phyloP scores from a whole-genome alignment of 1,284 basidiomycete species.

The Ustilago sp. region DNA sequence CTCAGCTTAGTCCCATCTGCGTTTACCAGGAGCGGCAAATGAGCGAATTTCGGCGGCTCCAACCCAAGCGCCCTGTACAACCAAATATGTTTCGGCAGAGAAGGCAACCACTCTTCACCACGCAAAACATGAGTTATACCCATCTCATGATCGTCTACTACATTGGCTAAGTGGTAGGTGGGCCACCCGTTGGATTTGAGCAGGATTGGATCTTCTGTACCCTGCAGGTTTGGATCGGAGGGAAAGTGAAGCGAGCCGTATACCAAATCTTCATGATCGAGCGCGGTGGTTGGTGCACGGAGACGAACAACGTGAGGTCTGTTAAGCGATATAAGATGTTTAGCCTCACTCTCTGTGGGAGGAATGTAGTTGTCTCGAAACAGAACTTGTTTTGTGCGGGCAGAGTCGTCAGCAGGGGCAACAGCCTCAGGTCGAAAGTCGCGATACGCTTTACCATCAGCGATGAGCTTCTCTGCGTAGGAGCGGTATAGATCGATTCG shows the following conservation, averaged over 20 bases:
- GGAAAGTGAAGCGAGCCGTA: slow-evolving; percentile 80
- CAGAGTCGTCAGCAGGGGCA: slow-evolving; percentile 75
- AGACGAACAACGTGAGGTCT: slow-evolving; percentile 86
- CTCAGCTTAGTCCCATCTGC: slow-evolving; percentile 93
- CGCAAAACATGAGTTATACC: slow-evolving; percentile 93
- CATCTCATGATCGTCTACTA: slow-evolving; percentile 97
- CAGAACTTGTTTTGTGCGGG: slow-evolving; percentile 75
- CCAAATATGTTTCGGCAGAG: slow-evolving; percentile 90
- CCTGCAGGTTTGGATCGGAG: slow-evolving; percentile 64
- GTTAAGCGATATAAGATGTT: slow-evolving; percentile 78
- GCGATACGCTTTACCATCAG: slow-evolving; percentile 89
- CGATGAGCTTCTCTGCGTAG: slow-evolving; percentile 80
- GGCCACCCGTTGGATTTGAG: slow-evolving; percentile 93
- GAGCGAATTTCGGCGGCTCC: slow-evolving; percentile 83
- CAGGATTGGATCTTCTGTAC: slow-evolving; percentile 85
- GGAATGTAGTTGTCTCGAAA: slow-evolving; percentile 84
- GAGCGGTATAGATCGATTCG: slow-evolving; percentile 83
- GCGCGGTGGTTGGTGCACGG: not conserved
- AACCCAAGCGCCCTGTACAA: slow-evolving; percentile 84
- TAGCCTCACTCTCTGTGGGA: slow-evolving; percentile 81
- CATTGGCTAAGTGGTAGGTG: slow-evolving; percentile 95
- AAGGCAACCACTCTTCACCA: slow-evolving; percentile 98
- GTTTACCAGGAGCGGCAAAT: slow-evolving; percentile 90
- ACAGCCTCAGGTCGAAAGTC: slow-evolving; percentile 85
- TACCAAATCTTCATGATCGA: slow-evolving; percentile 75